phyloP scores from a whole-genome alignment of 352 stramenopile species.

The Phytophthora pini region DNA sequence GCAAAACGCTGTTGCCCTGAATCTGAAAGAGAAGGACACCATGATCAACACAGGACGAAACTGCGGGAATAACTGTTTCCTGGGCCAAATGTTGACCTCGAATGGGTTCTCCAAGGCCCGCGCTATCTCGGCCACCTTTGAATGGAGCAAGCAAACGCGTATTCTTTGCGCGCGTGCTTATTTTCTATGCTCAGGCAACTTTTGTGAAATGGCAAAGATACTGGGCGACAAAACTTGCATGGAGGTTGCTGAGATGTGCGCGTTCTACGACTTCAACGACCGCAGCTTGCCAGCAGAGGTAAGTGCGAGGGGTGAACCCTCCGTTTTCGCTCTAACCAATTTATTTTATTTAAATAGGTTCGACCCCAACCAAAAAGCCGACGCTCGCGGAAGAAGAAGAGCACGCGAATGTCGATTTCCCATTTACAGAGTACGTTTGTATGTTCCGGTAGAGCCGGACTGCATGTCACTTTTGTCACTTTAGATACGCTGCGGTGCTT shows the following conservation, averaged over 20 bases:
- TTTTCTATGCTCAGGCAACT: slow-evolving; percentile 75
- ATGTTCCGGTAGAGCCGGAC: slow-evolving; percentile 4
- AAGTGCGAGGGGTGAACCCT: background rate
- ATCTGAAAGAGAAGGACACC: slow-evolving; percentile 45
- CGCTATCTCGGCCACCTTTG: slow-evolving; percentile 54
- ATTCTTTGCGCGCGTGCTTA: slow-evolving; percentile 69
- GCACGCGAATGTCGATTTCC: slow-evolving; percentile 61
- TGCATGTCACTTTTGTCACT: slow-evolving; percentile 44
- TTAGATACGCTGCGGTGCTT: slow-evolving; percentile 66
- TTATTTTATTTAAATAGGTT: slow-evolving; percentile 11
- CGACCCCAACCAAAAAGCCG: slow-evolving; percentile 38
- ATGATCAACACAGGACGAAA: slow-evolving; percentile 67
- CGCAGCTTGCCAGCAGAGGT: slow-evolving; percentile 58
- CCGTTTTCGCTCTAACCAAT: background rate
- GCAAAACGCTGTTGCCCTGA: slow-evolving; percentile 65
- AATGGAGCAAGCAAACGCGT: slow-evolving; percentile 52
- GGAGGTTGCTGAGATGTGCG: slow-evolving; percentile 79
- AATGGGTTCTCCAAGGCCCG: slow-evolving; percentile 58
- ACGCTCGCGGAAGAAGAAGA: slow-evolving; percentile 65
- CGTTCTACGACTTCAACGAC: slow-evolving; percentile 73
- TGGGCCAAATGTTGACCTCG: slow-evolving; percentile 47
- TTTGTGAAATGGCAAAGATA: slow-evolving; percentile 78
- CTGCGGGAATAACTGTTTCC: slow-evolving; percentile 81
- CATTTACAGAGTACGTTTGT: slow-evolving; percentile 73
- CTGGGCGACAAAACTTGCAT: slow-evolving; percentile 72